phyloP scores from a whole-genome alignment of 495 filamentous ascomycete genomes.

The Parachaetomium inaequale region DNA sequence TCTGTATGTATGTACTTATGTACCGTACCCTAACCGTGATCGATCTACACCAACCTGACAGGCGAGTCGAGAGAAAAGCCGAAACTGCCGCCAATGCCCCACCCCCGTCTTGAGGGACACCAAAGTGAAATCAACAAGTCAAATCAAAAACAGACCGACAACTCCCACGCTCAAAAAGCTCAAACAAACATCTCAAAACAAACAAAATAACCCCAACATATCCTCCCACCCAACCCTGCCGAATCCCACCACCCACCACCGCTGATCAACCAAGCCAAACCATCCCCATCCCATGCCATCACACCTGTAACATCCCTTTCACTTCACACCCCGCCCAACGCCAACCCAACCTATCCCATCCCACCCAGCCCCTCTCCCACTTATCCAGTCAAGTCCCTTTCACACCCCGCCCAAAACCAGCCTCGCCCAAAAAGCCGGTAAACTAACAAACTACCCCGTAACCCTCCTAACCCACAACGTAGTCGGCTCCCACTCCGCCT shows the following conservation, averaged over 20 bases:
- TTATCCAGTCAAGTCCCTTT: not conserved
- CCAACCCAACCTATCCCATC: not conserved
- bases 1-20: not conserved
- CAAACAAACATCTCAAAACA: not conserved
- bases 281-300: not conserved
- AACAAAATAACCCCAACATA: not conserved
- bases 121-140: not conserved
- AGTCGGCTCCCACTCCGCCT: slow-evolving; percentile 61
- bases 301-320: not conserved
- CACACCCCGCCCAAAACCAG: not conserved
- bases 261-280: not conserved
- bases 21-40: not conserved
- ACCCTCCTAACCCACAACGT: slow-evolving; percentile 79
- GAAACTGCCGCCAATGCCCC: not conserved
- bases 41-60: not conserved
- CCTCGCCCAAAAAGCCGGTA: too few relatives aligned
- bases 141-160: not conserved
- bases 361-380: not conserved
- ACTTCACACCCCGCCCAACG: not conserved
- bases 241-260: not conserved
- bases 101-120: not conserved
- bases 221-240: not conserved
- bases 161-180: not conserved
- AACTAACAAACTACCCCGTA: slow-evolving; percentile 26
- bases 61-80: not conserved